Evolutionary conservation across 2,329 filamentous ascomycete genomes (phyloP), one percentile per base, ranked within the genome.

Genomic region (Dryadomyces sulphureus): DNA sequence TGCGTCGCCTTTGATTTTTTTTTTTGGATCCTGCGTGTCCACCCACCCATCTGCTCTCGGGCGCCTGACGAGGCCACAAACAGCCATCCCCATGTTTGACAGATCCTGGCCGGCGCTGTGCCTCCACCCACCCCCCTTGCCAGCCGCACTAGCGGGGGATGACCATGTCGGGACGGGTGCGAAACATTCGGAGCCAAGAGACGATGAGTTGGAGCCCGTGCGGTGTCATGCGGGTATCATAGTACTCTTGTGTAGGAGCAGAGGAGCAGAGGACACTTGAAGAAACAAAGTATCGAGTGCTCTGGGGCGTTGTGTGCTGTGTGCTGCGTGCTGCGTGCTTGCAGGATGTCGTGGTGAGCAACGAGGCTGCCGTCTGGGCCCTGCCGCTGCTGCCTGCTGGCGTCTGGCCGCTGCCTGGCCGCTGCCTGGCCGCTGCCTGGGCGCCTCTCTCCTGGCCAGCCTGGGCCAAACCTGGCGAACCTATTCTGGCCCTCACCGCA

Each of bases 61-160:
- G 39, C 42, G 25, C 40, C 43, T 24, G 39, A 41, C 30, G 45
- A 41, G 39, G 42, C 46, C 39, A 45, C 41, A 38, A 43, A 39
- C 27, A 35, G 43, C 43, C 34, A 43, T 48, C 39, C 43, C 49
- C 47, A 52, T 49, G 51, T 52, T 51, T 51, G 45, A 46, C 41
- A 45, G 41, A 48, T 49, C 49, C 50, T 45, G 45, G 45, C 43
- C 45, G 27, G 42, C 17, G 41, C 40, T 47, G 49, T 21, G 48
- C 38, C 43, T 21, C 38, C 30, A 14, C 43, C 48, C 38, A 40
- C 35, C 39, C 27, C 38, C 41, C 41, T 32, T 36, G 22, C 48
- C 45, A 49, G 48, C 48, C 42, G 45, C 40, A 47, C 39, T 40
- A 41, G 39, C 27, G 34, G 35, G 34, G 35, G 24, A 34, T 21